phyloP scores from a whole-genome alignment of 352 stramenopile species.

The Phytopythium delawarense region DNA sequence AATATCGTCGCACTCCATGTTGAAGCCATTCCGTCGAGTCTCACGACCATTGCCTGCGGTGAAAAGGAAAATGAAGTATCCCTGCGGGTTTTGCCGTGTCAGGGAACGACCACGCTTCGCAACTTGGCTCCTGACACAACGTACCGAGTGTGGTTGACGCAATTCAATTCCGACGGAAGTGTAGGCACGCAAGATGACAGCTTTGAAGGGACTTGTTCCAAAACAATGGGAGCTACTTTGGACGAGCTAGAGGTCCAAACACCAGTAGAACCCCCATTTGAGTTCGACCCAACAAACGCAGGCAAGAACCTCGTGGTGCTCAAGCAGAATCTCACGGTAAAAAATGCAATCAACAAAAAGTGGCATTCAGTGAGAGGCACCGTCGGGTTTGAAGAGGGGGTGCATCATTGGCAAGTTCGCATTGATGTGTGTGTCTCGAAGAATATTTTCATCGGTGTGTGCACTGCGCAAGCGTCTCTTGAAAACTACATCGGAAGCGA shows the following conservation, averaged over 20 bases:
- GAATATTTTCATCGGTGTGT: conserved; percentile 91
- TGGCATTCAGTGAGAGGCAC: conserved; percentile 83
- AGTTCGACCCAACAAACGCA: conserved; percentile 50
- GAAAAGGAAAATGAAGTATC: not conserved
- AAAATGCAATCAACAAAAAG: conserved; percentile 88
- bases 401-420: conserved; percentile 87
- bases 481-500: conserved; percentile 91
- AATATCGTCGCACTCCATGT: conserved; percentile 1
- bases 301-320: conserved; percentile 79
- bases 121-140: conserved; percentile 42
- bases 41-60: not conserved
- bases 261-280: conserved; percentile 50
- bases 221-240: not conserved
- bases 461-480: conserved; percentile 55
- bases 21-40: not conserved
- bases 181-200: not conserved
- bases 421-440: conserved; percentile 89
- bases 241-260: conserved; percentile 48
- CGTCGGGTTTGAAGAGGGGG: conserved; percentile 61
- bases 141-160: conserved; percentile 31
- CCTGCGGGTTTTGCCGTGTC: conserved; percentile 22
- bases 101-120: conserved; percentile 33
- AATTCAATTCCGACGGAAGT: not conserved
- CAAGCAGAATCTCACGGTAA: conserved; percentile 76
- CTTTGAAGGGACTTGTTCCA: not conserved